Base-by-base conservation (phyloP, 768 basidiomycete species). In the Lactarius akahatsu region DNA sequence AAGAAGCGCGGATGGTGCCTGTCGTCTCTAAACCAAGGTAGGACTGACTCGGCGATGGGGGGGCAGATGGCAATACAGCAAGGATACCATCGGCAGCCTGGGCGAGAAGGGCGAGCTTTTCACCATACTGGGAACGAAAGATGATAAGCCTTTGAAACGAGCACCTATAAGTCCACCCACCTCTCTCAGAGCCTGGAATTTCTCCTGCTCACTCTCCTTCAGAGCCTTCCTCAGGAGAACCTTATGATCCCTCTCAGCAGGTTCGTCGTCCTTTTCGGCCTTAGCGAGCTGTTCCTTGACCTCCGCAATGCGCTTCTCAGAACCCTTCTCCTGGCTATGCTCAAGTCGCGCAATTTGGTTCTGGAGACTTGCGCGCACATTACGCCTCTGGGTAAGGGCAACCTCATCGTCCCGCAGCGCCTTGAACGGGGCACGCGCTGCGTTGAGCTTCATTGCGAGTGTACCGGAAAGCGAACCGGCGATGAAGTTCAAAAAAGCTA, bases 101-200 rank as follows among this genome's bases (percentile, higher is more conserved):
- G 4, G 90, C 82, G 9, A 94, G 74, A 6, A 94, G 79, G 1
- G 87, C 77, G 4, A 94, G 76, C 74, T 94, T 94, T 75, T 94
- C 92, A 56, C 85, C 90, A 65, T 88, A 94, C 92, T 94, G 62
- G 1, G 61, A 47, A 55, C 45, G 9, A 32, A 8, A 30, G 26
- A 66, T 54, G 3, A 47, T 54, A 40, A 59, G 13, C 50, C 13
- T 26, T 52, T 58, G 47, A 57, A 13, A 20, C 32, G 28, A 2
- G 65, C 57, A 16, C 38, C 50, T 34, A 47, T 9, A 23, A 57
- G 15, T 50, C 26, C 2, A 71, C 73, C 62, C 71, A 91, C 92
- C 85, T 94, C 92, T 73, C 85, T 82, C 59, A 93, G 76, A 13
- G 92, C 92, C 52, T 88, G 85, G 91, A 93, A 94, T 71, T 91